phyloP scores from a whole-genome alignment of 495 filamentous ascomycete genomes.

The Evansstolkia leycettana region DNA sequence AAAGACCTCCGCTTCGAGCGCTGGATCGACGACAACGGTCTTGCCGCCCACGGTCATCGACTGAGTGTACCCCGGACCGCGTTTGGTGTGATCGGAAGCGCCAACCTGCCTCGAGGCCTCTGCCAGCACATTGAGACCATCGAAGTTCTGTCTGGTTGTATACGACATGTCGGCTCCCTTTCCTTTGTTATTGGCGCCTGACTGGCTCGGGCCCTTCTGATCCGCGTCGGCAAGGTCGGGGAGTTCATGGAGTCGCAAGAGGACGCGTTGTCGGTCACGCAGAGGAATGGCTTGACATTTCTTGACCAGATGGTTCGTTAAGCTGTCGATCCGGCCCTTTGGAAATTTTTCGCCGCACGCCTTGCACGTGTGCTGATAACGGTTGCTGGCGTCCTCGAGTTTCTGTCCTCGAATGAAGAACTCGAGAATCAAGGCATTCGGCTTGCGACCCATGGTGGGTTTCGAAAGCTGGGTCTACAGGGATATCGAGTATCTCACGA shows the following conservation, averaged over 20 bases:
- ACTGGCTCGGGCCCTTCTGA: conserved; percentile 20
- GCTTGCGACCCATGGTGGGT: conserved; percentile 67
- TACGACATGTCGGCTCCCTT: conserved; percentile 28
- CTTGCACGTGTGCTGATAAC: conserved; percentile 81
- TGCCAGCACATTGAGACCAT: conserved; percentile 66
- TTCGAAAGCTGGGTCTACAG: background rate
- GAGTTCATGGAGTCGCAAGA: conserved; percentile 44
- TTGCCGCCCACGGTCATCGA: conserved; percentile 36
- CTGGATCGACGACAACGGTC: conserved; percentile 35
- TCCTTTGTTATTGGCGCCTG: conserved; percentile 24
- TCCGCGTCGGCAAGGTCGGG: conserved; percentile 27
- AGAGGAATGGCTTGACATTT: conserved; percentile 65
- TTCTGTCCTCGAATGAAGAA: conserved; percentile 76
- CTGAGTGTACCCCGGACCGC: conserved; percentile 29
- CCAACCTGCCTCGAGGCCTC: conserved; percentile 68
- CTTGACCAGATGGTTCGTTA: conserved; percentile 66
- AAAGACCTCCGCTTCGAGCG: conserved; percentile 33
- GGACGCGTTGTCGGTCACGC: conserved; percentile 51
- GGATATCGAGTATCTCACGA: too few species aligned
- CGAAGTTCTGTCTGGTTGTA: conserved; percentile 44
- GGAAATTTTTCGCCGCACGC: conserved; percentile 73
- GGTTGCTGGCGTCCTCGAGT: conserved; percentile 71
- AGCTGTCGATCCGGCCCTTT: conserved; percentile 70
- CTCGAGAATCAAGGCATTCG: conserved; percentile 69
- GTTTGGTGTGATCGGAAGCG: conserved; percentile 33